These are phyloP conservation scores for Tieghemostelium lacteum DNA, from an alignment of 78 protist species.

Conservation along the genomic window DNA sequence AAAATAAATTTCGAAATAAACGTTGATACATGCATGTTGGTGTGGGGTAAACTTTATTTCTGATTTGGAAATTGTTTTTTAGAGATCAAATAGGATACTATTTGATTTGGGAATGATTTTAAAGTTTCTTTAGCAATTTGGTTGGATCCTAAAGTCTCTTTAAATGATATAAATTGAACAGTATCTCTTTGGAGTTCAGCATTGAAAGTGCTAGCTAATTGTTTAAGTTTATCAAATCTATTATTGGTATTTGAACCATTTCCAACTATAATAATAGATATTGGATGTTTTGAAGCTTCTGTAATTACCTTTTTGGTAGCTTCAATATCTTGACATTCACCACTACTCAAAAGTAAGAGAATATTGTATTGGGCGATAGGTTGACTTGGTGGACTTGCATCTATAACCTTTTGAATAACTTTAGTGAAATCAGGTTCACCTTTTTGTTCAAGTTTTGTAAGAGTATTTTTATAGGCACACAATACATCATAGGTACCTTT, in stretches of 20 bases:
- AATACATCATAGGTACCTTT: slow-evolving; percentile 43
- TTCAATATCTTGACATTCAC: slow-evolving; percentile 83
- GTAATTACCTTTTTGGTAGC: slow-evolving; percentile 48
- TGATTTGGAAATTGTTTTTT: slow-evolving; percentile 22
- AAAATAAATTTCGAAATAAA: no score
- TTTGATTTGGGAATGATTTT: slow-evolving; percentile 73
- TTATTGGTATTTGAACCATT: background rate
- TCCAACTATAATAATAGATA: slow-evolving; percentile 17
- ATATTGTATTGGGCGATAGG: slow-evolving; percentile 80
- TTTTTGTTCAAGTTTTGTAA: slow-evolving; percentile 7
- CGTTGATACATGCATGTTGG: no score
- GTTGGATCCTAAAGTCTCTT: background rate
- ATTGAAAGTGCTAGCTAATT: background rate
- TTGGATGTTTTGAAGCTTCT: slow-evolving; percentile 43
- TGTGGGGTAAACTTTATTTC: no score
- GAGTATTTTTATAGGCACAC: slow-evolving; percentile 16
- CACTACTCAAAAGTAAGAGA: slow-evolving; percentile 87
- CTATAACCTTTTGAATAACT: slow-evolving; percentile 21
- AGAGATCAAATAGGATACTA: background rate
- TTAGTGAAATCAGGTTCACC: slow-evolving; percentile 80
- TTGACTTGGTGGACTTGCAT: no score
- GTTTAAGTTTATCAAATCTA: background rate
- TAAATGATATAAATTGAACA: slow-evolving; percentile 92
- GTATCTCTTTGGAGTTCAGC: background rate
- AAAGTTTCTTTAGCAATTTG: slow-evolving; percentile 68